These are phyloP conservation scores for Torulaspora indica DNA, from an alignment of 805 yeast species.

Conservation along the genomic window DNA sequence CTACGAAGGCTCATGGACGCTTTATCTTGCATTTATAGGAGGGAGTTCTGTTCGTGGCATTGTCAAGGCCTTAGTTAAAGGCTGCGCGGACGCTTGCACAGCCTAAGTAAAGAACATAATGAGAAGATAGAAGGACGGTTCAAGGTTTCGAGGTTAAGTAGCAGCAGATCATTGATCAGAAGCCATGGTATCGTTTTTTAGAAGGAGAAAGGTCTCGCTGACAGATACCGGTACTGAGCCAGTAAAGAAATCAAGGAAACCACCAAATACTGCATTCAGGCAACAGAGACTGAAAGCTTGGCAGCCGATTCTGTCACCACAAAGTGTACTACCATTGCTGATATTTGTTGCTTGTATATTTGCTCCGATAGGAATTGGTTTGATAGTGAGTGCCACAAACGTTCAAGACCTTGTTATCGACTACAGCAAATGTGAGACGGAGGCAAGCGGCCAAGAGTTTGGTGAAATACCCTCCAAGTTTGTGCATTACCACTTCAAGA, in stretches of 20 bases:
- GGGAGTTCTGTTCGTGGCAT: too few species aligned
- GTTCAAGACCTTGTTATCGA: constrained; percentile 73
- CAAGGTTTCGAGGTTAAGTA: not conserved
- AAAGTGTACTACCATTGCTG: constrained; percentile 81
- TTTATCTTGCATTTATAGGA: too few species aligned
- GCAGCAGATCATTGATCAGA: not conserved
- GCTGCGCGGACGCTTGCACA: not conserved
- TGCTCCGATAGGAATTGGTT: constrained; percentile 87
- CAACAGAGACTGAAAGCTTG: constrained; percentile 62
- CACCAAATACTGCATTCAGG: constrained; percentile 73
- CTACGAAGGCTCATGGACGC: too few species aligned
- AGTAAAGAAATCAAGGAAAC: constrained; percentile 44
- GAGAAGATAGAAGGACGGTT: not conserved
- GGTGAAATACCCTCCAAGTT: constrained; percentile 55
- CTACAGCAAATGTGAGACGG: constrained; percentile 61
- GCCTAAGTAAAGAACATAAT: not conserved
- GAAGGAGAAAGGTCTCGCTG: constrained; percentile 8
- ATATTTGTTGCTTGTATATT: constrained; percentile 70
- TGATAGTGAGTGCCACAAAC: constrained; percentile 68
- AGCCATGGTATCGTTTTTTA: constrained; percentile 9
- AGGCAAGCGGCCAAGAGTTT: constrained; percentile 45
- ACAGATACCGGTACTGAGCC: constrained; percentile 6
- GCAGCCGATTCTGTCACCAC: constrained; percentile 88
- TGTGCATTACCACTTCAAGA: constrained; percentile 57
- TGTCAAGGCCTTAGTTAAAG: not conserved